These are phyloP conservation scores for Xylariaceae sp. DNA, from an alignment of 2,329 filamentous ascomycete genomes.

Conservation along the genomic window DNA sequence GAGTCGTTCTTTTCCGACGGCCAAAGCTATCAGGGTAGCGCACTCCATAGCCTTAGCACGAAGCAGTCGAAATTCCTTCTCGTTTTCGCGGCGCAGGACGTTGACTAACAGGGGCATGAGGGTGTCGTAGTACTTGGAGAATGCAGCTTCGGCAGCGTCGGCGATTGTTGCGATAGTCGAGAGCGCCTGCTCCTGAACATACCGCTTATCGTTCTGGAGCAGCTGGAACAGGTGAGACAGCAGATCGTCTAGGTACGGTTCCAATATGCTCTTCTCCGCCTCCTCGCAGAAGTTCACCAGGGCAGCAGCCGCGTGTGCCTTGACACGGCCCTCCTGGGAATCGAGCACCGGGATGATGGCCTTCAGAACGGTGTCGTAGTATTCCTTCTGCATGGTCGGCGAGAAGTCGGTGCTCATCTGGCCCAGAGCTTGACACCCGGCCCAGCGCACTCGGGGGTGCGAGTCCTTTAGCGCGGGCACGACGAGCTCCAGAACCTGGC, in stretches of 20 bases:
- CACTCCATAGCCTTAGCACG: constrained; percentile 99
- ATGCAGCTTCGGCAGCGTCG: constrained; percentile 93
- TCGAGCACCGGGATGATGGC: constrained; percentile 89
- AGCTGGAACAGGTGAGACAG: constrained; percentile 80
- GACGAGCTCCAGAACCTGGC: constrained; percentile 91
- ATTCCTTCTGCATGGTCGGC: constrained; percentile 94
- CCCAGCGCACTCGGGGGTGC: constrained; percentile 92
- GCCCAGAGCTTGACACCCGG: constrained; percentile 94
- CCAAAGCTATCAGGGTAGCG: constrained; percentile 88
- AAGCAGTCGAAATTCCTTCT: constrained; percentile 85
- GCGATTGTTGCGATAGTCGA: constrained; percentile 98
- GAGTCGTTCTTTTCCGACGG: constrained; percentile 89
- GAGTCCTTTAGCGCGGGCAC: constrained; percentile 82
- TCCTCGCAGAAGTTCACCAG: constrained; percentile 99
- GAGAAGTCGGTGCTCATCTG: constrained; percentile 99
- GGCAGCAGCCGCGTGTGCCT: constrained; percentile 94
- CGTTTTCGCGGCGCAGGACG: constrained; percentile 81
- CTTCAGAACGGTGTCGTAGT: constrained; percentile 78
- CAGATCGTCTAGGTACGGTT: constrained; percentile 87
- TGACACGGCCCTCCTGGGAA: constrained; percentile 85
- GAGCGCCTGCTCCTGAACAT: constrained; percentile 93
- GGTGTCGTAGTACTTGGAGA: constrained; percentile 89
- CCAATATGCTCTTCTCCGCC: constrained; percentile 83
- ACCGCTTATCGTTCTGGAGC: constrained; percentile 85
- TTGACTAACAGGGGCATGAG: constrained; percentile 92